phyloP scores from a whole-genome alignment of 1,284 basidiomycete species.

The Trametes sp. region DNA sequence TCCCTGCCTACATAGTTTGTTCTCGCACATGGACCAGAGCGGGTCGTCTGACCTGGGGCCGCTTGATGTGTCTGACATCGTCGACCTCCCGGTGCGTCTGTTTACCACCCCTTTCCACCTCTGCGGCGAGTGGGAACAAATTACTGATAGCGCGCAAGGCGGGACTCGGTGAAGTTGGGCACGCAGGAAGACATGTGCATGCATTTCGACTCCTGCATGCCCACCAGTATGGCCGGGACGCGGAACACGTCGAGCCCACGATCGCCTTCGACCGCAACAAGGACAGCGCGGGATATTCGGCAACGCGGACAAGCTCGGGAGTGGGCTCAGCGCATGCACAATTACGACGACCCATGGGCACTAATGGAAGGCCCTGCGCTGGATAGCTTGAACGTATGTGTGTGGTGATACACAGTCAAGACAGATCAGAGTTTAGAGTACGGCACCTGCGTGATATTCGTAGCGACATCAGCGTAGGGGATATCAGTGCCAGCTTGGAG shows the following conservation, averaged over 20 bases:
- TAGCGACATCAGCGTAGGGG: too few relatives aligned
- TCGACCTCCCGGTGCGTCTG: conserved; percentile 12
- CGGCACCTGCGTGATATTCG: too few relatives aligned
- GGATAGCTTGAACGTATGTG: conserved; percentile 9
- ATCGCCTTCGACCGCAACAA: conserved; percentile 16
- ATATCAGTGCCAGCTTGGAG: too few relatives aligned
- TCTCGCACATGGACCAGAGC: not conserved
- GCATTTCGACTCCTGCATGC: conserved; percentile 17
- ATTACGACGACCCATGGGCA: conserved; percentile 15
- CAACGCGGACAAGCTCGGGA: conserved; percentile 10
- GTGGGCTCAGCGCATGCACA: conserved; percentile 7
- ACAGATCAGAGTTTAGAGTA: too few relatives aligned
- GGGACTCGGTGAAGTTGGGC: conserved; percentile 8
- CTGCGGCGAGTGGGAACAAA: not conserved
- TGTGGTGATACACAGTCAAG: not conserved
- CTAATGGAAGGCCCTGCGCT: not conserved
- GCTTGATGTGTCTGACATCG: conserved; percentile 10
- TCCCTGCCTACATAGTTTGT: conserved; percentile 11
- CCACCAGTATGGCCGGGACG: conserved; percentile 3
- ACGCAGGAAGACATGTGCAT: conserved; percentile 18
- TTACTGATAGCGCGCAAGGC: not conserved
- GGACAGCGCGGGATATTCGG: conserved; percentile 17
- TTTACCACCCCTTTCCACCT: not conserved
- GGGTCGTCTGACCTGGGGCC: conserved; percentile 13
- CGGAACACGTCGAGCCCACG: conserved; percentile 3